These are phyloP conservation scores for Globisporangium ultimum DNA, from an alignment of 352 stramenopile species.

Conservation along the genomic window DNA sequence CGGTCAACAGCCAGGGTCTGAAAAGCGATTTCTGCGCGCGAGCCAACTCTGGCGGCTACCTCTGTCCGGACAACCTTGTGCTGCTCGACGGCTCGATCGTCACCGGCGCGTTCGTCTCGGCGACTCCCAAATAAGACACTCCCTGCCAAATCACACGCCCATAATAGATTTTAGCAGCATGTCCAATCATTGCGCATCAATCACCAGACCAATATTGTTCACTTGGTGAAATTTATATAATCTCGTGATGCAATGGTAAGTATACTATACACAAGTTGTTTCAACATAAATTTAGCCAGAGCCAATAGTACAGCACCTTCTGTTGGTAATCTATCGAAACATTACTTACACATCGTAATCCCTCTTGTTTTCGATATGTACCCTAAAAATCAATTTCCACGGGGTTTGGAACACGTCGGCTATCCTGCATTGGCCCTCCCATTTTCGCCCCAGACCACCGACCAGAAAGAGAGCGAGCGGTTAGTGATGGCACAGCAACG, in stretches of 20 bases:
- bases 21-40: constrained; percentile 71
- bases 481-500: constrained; percentile 15
- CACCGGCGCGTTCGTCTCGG: constrained; percentile 47
- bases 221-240: background rate
- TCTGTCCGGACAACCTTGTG: constrained; percentile 74
- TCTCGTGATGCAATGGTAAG: background rate
- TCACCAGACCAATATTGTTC: too few relatives aligned
- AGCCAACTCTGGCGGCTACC: constrained; percentile 44
- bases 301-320: background rate
- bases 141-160: too few relatives aligned
- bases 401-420: background rate
- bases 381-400: background rate
- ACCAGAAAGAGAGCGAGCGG: background rate
- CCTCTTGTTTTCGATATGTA: background rate
- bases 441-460: background rate
- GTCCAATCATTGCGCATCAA: too few relatives aligned
- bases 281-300: background rate
- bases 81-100: constrained; percentile 60
- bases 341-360: background rate
- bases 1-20: constrained; percentile 74
- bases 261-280: background rate
- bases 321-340: too few relatives aligned
- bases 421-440: background rate
- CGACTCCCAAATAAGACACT: constrained; percentile 21
- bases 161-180: too few relatives aligned